Evolutionary conservation across 2,329 filamentous ascomycete species (phyloP).

Genomic region (Curvularia lunata): DNA sequence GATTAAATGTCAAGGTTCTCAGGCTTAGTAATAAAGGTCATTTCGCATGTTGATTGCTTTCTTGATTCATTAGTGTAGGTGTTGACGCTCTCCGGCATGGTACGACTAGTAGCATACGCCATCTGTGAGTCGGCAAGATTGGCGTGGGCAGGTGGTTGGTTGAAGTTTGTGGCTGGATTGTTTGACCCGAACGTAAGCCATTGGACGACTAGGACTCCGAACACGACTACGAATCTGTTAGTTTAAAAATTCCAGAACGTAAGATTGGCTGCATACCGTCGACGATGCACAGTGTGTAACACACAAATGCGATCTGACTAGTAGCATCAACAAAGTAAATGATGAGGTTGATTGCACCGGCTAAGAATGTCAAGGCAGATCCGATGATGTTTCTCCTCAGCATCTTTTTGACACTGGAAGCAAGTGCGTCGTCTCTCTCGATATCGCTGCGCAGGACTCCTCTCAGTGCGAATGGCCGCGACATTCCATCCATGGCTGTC

Average conservation of each 20-base stretch:
- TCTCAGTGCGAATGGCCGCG: background rate
- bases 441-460: background rate
- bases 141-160: background rate
- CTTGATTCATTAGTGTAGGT: background rate
- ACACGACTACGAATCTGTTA: background rate
- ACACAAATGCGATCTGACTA: background rate
- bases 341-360: background rate
- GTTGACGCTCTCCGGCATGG: background rate
- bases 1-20: background rate
- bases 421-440: background rate
- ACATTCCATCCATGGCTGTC: background rate
- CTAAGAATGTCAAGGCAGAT: background rate
- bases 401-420: background rate
- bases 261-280: background rate
- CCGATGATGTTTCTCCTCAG: background rate
- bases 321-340: background rate
- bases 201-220: background rate
- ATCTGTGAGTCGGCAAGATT: background rate
- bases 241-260: background rate
- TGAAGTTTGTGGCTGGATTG: background rate
- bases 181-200: background rate
- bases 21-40: background rate
- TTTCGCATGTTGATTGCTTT: background rate
- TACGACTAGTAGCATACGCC: background rate
- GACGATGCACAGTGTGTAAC: background rate